Evolutionary conservation across 805 yeast genomes (phyloP).

Genomic region (Myxozyma melibiosi): DNA sequence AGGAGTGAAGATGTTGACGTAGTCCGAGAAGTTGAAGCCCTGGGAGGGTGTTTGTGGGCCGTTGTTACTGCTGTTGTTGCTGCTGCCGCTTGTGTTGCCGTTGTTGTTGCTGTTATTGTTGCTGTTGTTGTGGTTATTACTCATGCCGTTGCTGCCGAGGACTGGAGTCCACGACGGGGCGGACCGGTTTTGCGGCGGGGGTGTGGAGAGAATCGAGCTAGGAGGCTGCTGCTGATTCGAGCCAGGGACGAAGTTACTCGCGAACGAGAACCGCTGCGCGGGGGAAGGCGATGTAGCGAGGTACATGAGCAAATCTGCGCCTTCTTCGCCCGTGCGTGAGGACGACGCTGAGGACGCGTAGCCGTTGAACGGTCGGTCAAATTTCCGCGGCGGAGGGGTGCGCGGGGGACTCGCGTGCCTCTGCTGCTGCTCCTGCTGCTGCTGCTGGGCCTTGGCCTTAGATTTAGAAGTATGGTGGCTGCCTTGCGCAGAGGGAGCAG

Average conservation of each 20-base stretch:
- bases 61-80: conserved; percentile 2
- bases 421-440: conserved; percentile 12
- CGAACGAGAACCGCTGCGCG: conserved; percentile 41
- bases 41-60: conserved; percentile 45
- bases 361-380: too few relatives aligned
- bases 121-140: too few relatives aligned
- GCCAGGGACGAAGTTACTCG: conserved; percentile 10
- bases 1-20: conserved; percentile 57
- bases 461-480: conserved; percentile 34
- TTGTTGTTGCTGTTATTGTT: too few relatives aligned
- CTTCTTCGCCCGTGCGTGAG: conserved; percentile 55
- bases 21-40: conserved; percentile 76
- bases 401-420: conserved; percentile 25
- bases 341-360: background rate
- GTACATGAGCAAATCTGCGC: conserved; percentile 79
- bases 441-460: conserved; percentile 7
- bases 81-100: too few relatives aligned
- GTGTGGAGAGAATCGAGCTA: conserved; percentile 25
- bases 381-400: conserved; percentile 27
- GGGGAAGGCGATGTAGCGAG: conserved; percentile 84
- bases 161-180: conserved; percentile 11
- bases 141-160: background rate
- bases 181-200: conserved; percentile 39
- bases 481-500: too few relatives aligned
- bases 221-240: conserved; percentile 26